Evolutionary conservation across 2,329 filamentous ascomycete genomes (phyloP), one percentile per base, ranked within the genome.

Genomic region (Paraconiothyrium sp.): DNA sequence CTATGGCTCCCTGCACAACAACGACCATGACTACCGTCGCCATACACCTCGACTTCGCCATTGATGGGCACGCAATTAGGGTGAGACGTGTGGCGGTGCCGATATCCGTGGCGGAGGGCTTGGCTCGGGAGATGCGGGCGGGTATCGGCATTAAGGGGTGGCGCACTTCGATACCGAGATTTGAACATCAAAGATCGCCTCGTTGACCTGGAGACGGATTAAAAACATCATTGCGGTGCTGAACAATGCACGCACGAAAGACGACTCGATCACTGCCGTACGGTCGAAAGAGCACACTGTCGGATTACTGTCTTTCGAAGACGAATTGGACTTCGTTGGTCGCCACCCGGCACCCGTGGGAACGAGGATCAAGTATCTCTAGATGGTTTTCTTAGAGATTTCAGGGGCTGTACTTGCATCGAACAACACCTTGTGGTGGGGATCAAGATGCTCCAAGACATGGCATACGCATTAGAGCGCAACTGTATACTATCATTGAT

Each of bases 71-170:
- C 44, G 50, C 22, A 7, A 54, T 43, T 32, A 22, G 37, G 50
- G n/a, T 41, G 37, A 54, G 13, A 10, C 30, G 20, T 34, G 27
- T 44, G 52, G 52, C 39, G 22, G 51, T 20, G 51, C 39, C 52
- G 52, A 13, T 34, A 52, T 55, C 34, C 34, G 22, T 22, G 14
- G 39, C 13, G 39, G 30, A 24, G 39, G 52, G 24, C 52, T 55
- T 55, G 52, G 52, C 52, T 44, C 37, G 39, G 51, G 52, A 34
- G 14, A 6, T 13, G 39, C 52, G 52, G 52, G n/a, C 52, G 39
- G 52, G 37, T 55, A 55, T 55, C 52, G 52, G 52, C 52, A 55
- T 14, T 8, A 7, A 22, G 22, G 52, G 16, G 43, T 44, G 30
- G 35, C 27, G 20, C 16, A 32, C 27, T 46, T 55, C 39, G 37